Base-by-base conservation (phyloP, 306 rosid genomes). In the Quercus agrifolia region DNA sequence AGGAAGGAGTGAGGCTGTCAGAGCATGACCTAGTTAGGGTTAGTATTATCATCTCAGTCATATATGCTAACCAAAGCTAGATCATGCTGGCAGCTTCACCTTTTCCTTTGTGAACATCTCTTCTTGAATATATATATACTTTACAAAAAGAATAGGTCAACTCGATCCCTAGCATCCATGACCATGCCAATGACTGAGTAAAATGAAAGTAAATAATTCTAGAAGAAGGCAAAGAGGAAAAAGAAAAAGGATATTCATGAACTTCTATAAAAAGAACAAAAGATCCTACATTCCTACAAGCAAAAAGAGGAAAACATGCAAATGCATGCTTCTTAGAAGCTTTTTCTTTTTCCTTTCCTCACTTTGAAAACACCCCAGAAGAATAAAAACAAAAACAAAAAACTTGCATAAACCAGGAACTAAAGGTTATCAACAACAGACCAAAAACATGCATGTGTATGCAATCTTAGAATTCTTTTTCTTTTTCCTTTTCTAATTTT, bases 21-120 rank as follows among this genome's bases (percentile, higher is more conserved):
- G 91, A 94, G 97, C 98, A 94, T 94, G 98, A 94, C 97, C 98
- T 92, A 94, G 91, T 83, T 74, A 86, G 74, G 89, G 93, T 92
- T 91, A 88, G 80, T 79, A 73, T 57, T 41, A 54, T 52, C 19
- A 55, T 6, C 30, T 57, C 55, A 31, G 68, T 70, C 13, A 17
- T 11, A 52, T 30, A 19, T 8, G 21, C 86, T 83, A 90, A 79
- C 91, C 90, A 79, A 82, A 80, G 83, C 74, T 90, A 93, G 98
- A 93, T 93, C 98, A 93, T 90, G 98, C 98, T 93, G 98, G 98
- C 98, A 93, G 98, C 98, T 93, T 93, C 98, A 93, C 98, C 86
- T 87, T 81, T 93, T 93, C 97, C 98, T 41, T 86, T 87, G 93
- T 4, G 92, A 82, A 84, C 94, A 35, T 74, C 61, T 18, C 68